phyloP scores from a whole-genome alignment of 305 asterid species.

The Solanum hybrid region DNA sequence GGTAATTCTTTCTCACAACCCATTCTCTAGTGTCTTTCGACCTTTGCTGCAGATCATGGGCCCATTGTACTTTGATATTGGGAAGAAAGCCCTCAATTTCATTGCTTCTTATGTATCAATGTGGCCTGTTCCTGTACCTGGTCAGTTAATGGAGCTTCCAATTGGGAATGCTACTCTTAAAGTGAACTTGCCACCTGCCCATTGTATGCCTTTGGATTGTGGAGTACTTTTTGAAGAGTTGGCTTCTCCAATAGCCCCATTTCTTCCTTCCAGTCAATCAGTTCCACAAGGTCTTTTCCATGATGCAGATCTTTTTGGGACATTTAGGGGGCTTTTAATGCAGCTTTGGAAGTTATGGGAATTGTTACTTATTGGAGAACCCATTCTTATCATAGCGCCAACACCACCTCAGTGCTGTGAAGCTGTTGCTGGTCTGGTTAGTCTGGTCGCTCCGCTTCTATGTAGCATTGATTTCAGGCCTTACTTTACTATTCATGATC shows the following conservation, averaged over 20 bases:
- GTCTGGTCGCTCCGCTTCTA: slow-evolving; percentile 87
- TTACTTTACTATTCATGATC: slow-evolving; percentile 89
- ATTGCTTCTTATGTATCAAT: slow-evolving; percentile 74
- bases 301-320: slow-evolving; percentile 89
- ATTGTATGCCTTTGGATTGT: slow-evolving; percentile 78
- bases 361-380: slow-evolving; percentile 78
- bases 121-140: slow-evolving; percentile 85
- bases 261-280: slow-evolving; percentile 77
- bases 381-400: slow-evolving; percentile 81
- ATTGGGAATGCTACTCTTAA: slow-evolving; percentile 80
- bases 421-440: slow-evolving; percentile 89
- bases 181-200: slow-evolving; percentile 86
- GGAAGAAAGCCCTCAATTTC: slow-evolving; percentile 72
- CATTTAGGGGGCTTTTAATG: slow-evolving; percentile 69
- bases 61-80: slow-evolving; percentile 83
- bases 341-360: slow-evolving; percentile 99
- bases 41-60: slow-evolving; percentile 93
- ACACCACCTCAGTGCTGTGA: slow-evolving; percentile 95
- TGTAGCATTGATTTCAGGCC: slow-evolving; percentile 89
- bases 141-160: slow-evolving; percentile 80
- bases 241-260: slow-evolving; percentile 82
- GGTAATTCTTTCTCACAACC: slow-evolving; percentile 80
- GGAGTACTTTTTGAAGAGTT: slow-evolving; percentile 74
- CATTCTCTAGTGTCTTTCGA: slow-evolving; percentile 81
- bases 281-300: slow-evolving; percentile 90